phyloP scores from a whole-genome alignment of 371 early-diverging fungal species.

The Mucor piriformis region DNA sequence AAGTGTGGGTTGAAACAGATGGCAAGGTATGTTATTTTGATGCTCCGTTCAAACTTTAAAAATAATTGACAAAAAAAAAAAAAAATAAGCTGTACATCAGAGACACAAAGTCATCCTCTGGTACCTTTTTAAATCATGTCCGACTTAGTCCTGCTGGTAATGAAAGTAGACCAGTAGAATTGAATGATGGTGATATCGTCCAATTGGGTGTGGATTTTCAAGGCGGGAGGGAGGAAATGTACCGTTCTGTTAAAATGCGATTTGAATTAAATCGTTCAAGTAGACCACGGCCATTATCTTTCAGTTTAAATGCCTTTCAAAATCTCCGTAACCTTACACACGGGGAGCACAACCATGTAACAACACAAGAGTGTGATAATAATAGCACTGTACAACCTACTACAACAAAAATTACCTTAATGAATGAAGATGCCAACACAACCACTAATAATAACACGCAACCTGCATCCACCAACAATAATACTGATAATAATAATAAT shows the following conservation, averaged over 20 bases:
- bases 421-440: neutral
- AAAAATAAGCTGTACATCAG: slow-evolving; percentile 75
- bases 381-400: neutral
- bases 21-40: slow-evolving; percentile 60
- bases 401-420: neutral
- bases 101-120: slow-evolving; percentile 94
- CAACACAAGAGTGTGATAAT: neutral
- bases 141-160: slow-evolving; percentile 85
- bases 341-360: slow-evolving; percentile 8
- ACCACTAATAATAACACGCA: neutral
- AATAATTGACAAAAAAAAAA: neutral
- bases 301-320: slow-evolving; percentile 41
- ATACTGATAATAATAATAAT: neutral
- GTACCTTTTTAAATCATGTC: slow-evolving; percentile 95
- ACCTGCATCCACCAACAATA: neutral
- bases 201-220: slow-evolving; percentile 97
- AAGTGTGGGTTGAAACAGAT: slow-evolving; percentile 79
- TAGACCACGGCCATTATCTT: slow-evolving; percentile 34
- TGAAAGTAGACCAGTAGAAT: slow-evolving; percentile 80
- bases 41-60: slow-evolving; percentile 3
- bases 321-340: slow-evolving; percentile 37
- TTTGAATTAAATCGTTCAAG: slow-evolving; percentile 69
- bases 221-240: slow-evolving; percentile 77
- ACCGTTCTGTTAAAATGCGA: slow-evolving; percentile 75
- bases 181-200: slow-evolving; percentile 92